Conservation (phyloP, 352 stramenopile species). For the Blastocystis sp. region DNA sequence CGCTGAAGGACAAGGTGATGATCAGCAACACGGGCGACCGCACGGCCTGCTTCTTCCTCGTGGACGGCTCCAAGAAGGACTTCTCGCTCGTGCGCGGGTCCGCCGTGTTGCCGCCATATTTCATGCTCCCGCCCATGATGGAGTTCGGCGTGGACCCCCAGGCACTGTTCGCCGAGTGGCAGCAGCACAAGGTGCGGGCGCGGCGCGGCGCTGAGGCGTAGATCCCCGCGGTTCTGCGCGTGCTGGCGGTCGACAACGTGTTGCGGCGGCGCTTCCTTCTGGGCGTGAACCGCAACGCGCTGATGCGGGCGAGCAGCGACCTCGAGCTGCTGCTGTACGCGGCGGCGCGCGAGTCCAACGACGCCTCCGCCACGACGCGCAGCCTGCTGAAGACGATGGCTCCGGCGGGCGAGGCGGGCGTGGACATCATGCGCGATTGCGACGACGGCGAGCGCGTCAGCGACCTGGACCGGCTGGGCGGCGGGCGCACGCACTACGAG, state of each 20-base stretch:
- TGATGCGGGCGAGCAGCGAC: not conserved
- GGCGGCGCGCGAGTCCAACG: not conserved
- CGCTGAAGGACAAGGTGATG: not conserved
- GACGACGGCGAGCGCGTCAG: constrained; percentile 13
- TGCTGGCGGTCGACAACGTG: constrained; percentile 5
- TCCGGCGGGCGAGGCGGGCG: not conserved
- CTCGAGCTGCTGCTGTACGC: not conserved
- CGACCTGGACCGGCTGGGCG: constrained; percentile 15
- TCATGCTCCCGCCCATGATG: constrained; percentile 57
- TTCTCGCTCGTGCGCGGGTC: constrained; percentile 1
- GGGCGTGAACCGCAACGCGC: constrained; percentile 2
- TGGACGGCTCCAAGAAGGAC: not conserved
- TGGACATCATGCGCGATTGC: constrained; percentile 11
- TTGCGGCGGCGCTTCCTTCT: constrained; percentile 19
- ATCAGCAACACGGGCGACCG: constrained; percentile 47
- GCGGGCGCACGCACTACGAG: not conserved
- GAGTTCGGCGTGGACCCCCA: constrained; percentile 4
- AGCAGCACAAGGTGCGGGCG: not conserved
- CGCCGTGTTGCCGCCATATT: not conserved
- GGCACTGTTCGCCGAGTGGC: not conserved
- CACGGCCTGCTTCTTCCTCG: constrained; percentile 15
- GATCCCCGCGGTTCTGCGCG: constrained; percentile 6
- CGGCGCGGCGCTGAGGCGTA: not conserved
- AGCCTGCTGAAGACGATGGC: constrained; percentile 19
- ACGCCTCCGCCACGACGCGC: constrained; percentile 1